Percentiles rank a stretch among this genome's conserved stretches.
Evolutionary conservation across 805 yeast species (phyloP).

Genomic region (Candida broadrunensis): DNA sequence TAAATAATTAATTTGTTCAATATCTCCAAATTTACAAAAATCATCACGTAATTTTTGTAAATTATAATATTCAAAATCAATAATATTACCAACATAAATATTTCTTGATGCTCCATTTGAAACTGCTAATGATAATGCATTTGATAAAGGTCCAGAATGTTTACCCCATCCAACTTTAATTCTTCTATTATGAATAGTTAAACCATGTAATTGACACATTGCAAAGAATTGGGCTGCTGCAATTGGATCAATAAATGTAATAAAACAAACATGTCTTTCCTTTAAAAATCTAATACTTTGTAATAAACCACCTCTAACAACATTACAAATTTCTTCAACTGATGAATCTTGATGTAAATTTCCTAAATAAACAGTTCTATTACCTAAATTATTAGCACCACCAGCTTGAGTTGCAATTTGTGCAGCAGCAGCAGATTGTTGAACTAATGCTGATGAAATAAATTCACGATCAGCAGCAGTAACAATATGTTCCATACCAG

Average conservation of each 20-base stretch:
- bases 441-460: conserved; percentile 74
- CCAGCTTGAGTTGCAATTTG: conserved; percentile 94
- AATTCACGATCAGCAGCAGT: conserved; percentile 65
- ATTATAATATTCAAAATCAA: conserved; percentile 47
- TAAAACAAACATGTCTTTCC: conserved; percentile 89
- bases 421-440: conserved; percentile 97
- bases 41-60: conserved; percentile 64
- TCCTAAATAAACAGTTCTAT: conserved; percentile 89
- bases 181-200: conserved; percentile 79
- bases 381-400: conserved; percentile 88
- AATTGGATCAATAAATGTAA: conserved; percentile 93
- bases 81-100: conserved; percentile 77
- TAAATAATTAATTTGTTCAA: conserved; percentile 89
- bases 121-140: conserved; percentile 84
- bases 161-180: conserved; percentile 98
- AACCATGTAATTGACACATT: conserved; percentile 85
- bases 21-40: conserved; percentile 84
- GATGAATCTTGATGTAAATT: conserved; percentile 85
- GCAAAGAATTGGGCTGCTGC: conserved; percentile 98
- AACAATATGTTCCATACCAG: conserved; percentile 79
- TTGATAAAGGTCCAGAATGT: conserved; percentile 88
- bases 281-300: conserved; percentile 77
- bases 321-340: conserved; percentile 92
- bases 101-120: conserved; percentile 93
- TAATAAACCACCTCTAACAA: conserved; percentile 89